A percentile compares a stretch with the other conserved stretches of the same genome.
These are phyloP conservation scores for Pouteria campechiana DNA, from an alignment of 179 eudicot species.

Conservation along the genomic window DNA sequence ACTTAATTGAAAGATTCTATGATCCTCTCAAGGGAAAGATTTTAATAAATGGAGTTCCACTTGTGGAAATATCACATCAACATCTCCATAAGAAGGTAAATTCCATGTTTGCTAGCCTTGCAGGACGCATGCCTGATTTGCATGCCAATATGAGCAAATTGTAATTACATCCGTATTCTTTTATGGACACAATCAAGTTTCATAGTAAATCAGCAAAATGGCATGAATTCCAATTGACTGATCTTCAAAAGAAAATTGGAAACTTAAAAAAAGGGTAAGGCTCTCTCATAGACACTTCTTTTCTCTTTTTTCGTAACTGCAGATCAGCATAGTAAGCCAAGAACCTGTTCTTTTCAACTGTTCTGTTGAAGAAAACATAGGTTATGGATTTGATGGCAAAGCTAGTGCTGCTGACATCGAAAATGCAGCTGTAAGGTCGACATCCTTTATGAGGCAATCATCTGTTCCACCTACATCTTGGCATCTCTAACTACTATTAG, in stretches of 20 bases:
- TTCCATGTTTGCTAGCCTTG: too few relatives aligned
- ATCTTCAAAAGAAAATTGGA: too few relatives aligned
- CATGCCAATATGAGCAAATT: too few relatives aligned
- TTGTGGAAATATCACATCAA: conserved; percentile 64
- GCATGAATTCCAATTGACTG: too few relatives aligned
- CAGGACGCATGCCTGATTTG: too few relatives aligned
- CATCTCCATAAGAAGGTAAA: conserved; percentile 75
- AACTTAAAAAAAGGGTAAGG: too few relatives aligned
- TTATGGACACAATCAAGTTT: too few relatives aligned
- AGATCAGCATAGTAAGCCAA: conserved; percentile 94
- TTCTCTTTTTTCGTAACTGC: too few relatives aligned
- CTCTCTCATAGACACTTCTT: too few relatives aligned
- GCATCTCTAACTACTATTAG: neutral
- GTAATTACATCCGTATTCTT: too few relatives aligned
- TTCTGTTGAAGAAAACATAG: conserved; percentile 81
- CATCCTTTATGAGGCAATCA: neutral
- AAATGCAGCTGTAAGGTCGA: conserved; percentile 69
- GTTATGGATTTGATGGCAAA: conserved; percentile 71
- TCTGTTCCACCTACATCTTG: neutral
- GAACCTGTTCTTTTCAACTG: conserved; percentile 92
- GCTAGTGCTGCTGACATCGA: conserved; percentile 61
- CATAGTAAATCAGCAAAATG: too few relatives aligned
- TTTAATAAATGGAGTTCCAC: conserved; percentile 69
- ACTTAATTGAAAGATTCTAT: conserved; percentile 83
- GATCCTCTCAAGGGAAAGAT: conserved; percentile 75